Percentiles rank a stretch among this genome's conserved stretches.
Evolutionary conservation across 202 grass and related monocot genomes (phyloP).

Genomic region (Carex arenaria): DNA sequence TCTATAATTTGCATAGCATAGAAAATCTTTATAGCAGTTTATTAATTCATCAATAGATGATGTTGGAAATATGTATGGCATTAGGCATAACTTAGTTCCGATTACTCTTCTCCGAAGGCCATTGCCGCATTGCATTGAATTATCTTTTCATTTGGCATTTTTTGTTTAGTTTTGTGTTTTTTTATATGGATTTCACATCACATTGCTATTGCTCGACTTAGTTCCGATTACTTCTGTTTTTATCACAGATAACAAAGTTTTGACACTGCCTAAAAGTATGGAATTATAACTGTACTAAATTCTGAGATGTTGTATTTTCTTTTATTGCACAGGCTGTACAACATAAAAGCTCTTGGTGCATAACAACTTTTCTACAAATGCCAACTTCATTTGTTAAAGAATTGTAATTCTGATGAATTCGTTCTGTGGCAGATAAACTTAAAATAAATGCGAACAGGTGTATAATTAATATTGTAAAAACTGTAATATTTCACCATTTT

Average conservation of each 20-base stretch:
- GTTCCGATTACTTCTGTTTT: background rate
- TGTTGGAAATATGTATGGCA: background rate
- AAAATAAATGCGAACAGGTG: background rate
- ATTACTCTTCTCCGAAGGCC: too few species aligned
- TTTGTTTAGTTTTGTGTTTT: background rate
- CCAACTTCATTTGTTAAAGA: background rate
- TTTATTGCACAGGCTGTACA: constrained; percentile 58
- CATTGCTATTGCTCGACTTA: background rate
- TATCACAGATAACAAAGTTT: background rate
- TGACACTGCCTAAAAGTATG: background rate
- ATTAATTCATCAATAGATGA: background rate
- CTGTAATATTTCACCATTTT: too few species aligned
- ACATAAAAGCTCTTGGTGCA: constrained; percentile 53
- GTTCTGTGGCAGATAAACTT: background rate
- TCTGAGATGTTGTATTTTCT: background rate
- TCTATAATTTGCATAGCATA: background rate
- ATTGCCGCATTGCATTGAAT: too few species aligned
- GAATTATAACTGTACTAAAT: background rate
- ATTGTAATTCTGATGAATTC: background rate
- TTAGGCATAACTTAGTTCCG: background rate
- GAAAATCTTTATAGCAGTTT: background rate
- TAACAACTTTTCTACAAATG: background rate
- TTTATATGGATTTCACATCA: background rate
- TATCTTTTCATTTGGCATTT: constrained; percentile 6
- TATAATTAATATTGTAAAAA: too few species aligned